Base-by-base conservation (phyloP, 345 rosid genomes). In the Citrus australasica region DNA sequence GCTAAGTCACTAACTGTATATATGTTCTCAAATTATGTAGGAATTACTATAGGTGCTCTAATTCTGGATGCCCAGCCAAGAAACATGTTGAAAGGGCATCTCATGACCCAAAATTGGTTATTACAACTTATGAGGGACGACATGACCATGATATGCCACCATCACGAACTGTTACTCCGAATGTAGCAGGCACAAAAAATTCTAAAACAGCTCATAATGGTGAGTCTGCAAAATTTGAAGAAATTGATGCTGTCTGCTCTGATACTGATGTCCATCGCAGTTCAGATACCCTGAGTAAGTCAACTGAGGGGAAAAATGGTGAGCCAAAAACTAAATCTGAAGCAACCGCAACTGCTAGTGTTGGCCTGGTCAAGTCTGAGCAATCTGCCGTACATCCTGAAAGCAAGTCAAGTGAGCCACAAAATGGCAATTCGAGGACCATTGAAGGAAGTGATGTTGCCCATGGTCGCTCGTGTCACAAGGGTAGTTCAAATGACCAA, bases 21-120 rank as follows among this genome's bases (percentile, higher is more conserved):
- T 65, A 46, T 59, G 27, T 27, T 46, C 67, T 67, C 46, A 32
- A 73, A 75, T 79, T n/a, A 35, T 82, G 75, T 66, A 96, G 99
- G 97, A 96, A 98, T 84, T 94, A 96, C 84, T 96, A 96, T 80
- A 85, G 99, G 83, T 96, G 99, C 86, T 96, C 99, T 35, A 89
- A 88, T 78, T 84, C 95, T 25, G 95, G 99, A 76, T 96, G 99
- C 81, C 94, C 94, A 0, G 99, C 85, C 46, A 95, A 92, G 89
- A 95, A 95, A 84, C 98, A 90, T 46, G 93, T 92, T 22, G 97
- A 92, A 80, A 86, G 95, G 85, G 91, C 92, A 70, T 89, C 93
- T 78, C 87, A 86, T 78, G 94, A 92, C 85, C 81, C 87, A 48
- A 91, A 91, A 75, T 64, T 88, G 79, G 91, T 91, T 83, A 83